Conservation (phyloP, 352 stramenopile species). For the Pythium sukuiense region DNA sequence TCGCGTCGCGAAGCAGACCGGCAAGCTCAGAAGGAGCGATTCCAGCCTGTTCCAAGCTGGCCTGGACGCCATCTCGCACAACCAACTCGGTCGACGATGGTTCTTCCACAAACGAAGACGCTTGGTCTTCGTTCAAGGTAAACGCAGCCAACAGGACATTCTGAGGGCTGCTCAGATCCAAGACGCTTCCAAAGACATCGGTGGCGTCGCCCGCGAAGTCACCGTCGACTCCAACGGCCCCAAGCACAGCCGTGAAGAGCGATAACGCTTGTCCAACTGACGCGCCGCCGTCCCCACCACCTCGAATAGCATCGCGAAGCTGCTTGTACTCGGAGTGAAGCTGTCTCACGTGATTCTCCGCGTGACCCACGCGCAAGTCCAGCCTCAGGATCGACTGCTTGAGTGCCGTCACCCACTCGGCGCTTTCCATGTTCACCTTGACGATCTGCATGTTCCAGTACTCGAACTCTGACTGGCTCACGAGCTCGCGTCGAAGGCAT, state of each 20-base stretch:
- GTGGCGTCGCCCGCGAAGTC: background rate
- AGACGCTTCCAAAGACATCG: background rate
- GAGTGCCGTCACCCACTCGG: slow-evolving; percentile 7
- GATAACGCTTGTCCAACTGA: slow-evolving; percentile 1
- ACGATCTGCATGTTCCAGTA: slow-evolving; percentile 15
- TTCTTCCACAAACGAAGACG: background rate
- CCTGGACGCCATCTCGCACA: background rate
- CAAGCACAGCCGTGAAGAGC: slow-evolving; percentile 7
- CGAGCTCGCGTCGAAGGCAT: background rate
- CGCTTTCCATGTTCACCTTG: slow-evolving; percentile 24
- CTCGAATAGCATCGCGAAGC: slow-evolving; percentile 1
- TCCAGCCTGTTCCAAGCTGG: background rate
- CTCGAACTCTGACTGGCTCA: slow-evolving; percentile 3
- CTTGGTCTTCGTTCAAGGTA: background rate
- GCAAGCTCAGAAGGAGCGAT: slow-evolving; percentile 7
- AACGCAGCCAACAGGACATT: slow-evolving; percentile 9
- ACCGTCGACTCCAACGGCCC: background rate
- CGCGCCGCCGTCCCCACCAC: background rate
- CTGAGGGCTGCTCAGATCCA: slow-evolving; percentile 9
- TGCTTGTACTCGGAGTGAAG: slow-evolving; percentile 10
- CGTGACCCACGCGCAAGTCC: background rate
- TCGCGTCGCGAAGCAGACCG: slow-evolving; percentile 12
- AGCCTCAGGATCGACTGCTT: slow-evolving; percentile 13
- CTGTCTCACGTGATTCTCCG: background rate
- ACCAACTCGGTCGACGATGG: background rate